These are phyloP conservation scores for Phycomyces blakesleeanus DNA, from an alignment of 192 early-diverging fungal genomes.

Conservation along the genomic window DNA sequence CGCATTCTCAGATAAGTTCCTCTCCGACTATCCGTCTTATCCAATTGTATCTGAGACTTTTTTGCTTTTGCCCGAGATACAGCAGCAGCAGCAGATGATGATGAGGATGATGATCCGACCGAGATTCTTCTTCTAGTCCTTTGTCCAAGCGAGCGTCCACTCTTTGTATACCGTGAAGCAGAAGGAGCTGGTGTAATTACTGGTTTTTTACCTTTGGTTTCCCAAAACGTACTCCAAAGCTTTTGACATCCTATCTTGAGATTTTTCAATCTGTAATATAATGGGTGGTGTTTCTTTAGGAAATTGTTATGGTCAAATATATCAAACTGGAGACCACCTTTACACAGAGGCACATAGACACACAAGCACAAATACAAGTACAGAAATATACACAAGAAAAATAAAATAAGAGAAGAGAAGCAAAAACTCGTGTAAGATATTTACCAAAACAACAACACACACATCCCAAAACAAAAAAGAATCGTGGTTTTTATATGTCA, in stretches of 20 bases:
- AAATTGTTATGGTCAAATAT: conserved; percentile 25
- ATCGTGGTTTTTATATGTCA: too few species aligned
- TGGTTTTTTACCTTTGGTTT: not conserved
- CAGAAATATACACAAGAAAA: too few species aligned
- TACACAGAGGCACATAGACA: too few species aligned
- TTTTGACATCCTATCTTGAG: not conserved
- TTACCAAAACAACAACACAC: too few species aligned
- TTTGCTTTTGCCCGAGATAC: not conserved
- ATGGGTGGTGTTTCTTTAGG: conserved; percentile 14
- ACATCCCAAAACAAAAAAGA: too few species aligned
- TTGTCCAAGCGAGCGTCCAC: too few species aligned
- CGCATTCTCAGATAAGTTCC: conserved; percentile 27
- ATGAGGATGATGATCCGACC: not conserved
- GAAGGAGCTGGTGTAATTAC: not conserved
- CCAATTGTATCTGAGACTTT: not conserved
- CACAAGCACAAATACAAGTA: too few species aligned
- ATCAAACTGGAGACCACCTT: conserved; percentile 35
- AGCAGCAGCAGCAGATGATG: not conserved
- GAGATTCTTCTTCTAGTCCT: too few species aligned
- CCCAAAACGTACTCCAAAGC: not conserved
- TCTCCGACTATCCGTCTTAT: not conserved
- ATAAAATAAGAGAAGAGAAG: too few species aligned
- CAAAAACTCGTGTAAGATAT: too few species aligned
- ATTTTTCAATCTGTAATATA: not conserved
- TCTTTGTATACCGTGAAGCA: too few species aligned